Evolutionary conservation across 2,329 filamentous ascomycete species (phyloP).

Genomic region (Aspergillus caelatus): DNA sequence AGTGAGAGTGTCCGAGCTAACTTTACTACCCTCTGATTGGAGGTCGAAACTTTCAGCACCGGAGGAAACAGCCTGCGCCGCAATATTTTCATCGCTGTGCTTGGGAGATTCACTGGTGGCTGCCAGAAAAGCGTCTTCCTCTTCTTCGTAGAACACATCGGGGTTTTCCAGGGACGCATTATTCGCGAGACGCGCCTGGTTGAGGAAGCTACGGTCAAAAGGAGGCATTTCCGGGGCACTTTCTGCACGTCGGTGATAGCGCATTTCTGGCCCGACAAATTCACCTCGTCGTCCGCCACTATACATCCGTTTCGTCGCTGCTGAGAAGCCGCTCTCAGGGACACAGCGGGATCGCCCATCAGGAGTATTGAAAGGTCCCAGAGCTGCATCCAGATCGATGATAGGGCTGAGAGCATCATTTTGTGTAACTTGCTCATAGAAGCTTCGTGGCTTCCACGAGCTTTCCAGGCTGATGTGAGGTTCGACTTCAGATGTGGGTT

Average conservation of each 20-base stretch:
- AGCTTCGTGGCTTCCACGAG: slow-evolving; percentile 48
- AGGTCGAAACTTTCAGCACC: slow-evolving; percentile 18
- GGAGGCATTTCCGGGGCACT: slow-evolving; percentile 54
- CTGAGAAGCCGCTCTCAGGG: slow-evolving; percentile 41
- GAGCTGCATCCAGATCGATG: slow-evolving; percentile 90
- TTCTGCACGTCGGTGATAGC: slow-evolving; percentile 53
- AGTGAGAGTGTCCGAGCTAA: slow-evolving; percentile 32
- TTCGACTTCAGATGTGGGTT: slow-evolving; percentile 20
- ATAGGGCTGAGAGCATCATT: slow-evolving; percentile 75
- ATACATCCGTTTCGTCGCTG: slow-evolving; percentile 50
- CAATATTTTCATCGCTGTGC: slow-evolving; percentile 18
- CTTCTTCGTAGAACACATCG: slow-evolving; percentile 55
- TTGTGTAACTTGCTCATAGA: slow-evolving; percentile 49
- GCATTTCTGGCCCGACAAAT: slow-evolving; percentile 52
- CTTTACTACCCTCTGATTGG: slow-evolving; percentile 27
- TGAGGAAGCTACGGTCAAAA: slow-evolving; percentile 47
- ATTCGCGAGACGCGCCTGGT: slow-evolving; percentile 40
- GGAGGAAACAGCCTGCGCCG: slow-evolving; percentile 9
- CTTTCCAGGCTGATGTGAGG: slow-evolving; percentile 33
- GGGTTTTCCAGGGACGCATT: slow-evolving; percentile 43
- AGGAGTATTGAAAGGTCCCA: slow-evolving; percentile 85
- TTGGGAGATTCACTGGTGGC: slow-evolving; percentile 37
- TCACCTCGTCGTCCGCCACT: slow-evolving; percentile 51
- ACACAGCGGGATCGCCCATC: slow-evolving; percentile 40
- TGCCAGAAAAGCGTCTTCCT: slow-evolving; percentile 53